Base-by-base conservation (phyloP, 306 rosid genomes). In the Vicia villosa region DNA sequence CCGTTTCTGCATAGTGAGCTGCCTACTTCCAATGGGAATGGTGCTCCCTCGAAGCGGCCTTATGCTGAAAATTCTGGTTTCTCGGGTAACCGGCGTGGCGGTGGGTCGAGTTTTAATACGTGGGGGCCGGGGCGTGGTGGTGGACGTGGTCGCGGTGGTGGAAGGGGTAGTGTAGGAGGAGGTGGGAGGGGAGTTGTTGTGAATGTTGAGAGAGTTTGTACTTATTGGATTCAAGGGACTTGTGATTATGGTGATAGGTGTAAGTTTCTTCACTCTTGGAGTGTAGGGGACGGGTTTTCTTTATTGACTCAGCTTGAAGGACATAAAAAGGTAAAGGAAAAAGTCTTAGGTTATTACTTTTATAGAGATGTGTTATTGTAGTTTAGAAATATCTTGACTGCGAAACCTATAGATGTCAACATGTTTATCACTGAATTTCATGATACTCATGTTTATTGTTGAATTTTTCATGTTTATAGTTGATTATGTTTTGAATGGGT, bases 251-350 rank as follows among this genome's bases (percentile, higher is more conserved):
- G 99, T 9, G 99, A 89, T 3, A 74, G 83, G 76, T 91, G 99
- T 72, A 87, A 85, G 76, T 91, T 3, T 66, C 84, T 91, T 77
- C 99, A 95, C 78, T 75, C 85, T 72, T 95, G 97, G 99, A 91
- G 81, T 69, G 34, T 70, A 42, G 99, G 99, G n/a, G 97, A 95
- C 24, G 82, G 92, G 2, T 91, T 95, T 73, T 76, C 91, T 38
- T 63, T 86, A 51, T 60, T 95, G 71, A 82, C 97, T 7, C 89
- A 82, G 86, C 97, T 95, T 26, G 99, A 95, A 34, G 99, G 96
- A 58, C 99, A 95, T 79, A 80, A 77, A 57, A 89, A 91, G 95
- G 99, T 87, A 71, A 14, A 17, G 16, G 17, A 11, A 38, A 5
- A 3, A 7, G 6, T 36, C 65, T 59, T 59, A 52, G 43, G 6